phyloP scores from a whole-genome alignment of 345 rosid species.

The Citrus maxima region DNA sequence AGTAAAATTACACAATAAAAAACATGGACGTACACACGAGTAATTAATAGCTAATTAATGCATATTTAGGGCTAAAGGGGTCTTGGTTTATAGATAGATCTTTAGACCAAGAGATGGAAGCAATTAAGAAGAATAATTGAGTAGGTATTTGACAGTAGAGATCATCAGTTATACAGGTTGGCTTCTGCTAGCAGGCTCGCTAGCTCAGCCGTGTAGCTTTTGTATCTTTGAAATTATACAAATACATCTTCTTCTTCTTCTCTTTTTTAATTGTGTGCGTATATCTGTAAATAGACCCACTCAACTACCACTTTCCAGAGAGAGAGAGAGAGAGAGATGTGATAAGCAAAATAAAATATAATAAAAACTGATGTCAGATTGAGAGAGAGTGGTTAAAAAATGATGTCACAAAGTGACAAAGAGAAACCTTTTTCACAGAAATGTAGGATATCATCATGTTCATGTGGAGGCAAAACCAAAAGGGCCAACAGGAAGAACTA shows the following conservation, averaged over 20 bases:
- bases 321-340: neutral
- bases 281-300: constrained; percentile 8
- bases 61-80: neutral
- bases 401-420: constrained; percentile 47
- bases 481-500: constrained; percentile 31
- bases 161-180: constrained; percentile 18
- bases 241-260: neutral
- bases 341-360: neutral
- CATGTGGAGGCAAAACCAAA: constrained; percentile 18
- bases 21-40: neutral
- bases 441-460: constrained; percentile 42
- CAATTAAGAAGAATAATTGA: constrained; percentile 1
- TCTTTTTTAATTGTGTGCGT: neutral
- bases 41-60: too few species aligned
- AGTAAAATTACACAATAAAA: neutral
- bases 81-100: neutral
- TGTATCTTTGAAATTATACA: neutral
- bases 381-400: constrained; percentile 28
- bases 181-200: neutral
- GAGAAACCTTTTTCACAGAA: constrained; percentile 52
- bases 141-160: constrained; percentile 21
- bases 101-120: neutral
- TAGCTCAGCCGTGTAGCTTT: neutral
- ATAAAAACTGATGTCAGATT: constrained; percentile 14
- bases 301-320: constrained; percentile 21